A percentile compares a stretch with the other conserved stretches of the same genome.
Conservation (phyloP, 441 rosid species). For the Erodium moschatum region DNA sequence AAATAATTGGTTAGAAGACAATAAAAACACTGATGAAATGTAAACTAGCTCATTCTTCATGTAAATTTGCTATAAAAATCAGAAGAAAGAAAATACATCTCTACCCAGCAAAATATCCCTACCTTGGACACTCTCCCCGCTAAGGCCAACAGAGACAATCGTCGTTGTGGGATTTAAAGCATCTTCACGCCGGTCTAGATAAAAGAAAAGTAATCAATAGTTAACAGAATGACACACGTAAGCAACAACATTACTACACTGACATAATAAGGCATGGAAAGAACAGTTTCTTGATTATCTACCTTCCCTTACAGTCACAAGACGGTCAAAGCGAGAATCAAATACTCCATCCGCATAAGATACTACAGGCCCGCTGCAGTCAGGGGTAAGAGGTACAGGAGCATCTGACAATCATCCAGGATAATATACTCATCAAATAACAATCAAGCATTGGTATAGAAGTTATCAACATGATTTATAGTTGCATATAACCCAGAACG, state of each 20-base stretch:
- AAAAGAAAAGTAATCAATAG: slow-evolving; percentile 9
- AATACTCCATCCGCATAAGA: slow-evolving; percentile 83
- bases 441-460: background rate
- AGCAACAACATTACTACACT: background rate
- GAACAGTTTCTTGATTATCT: slow-evolving; percentile 7
- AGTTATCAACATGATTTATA: background rate
- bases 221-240: background rate
- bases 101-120: background rate
- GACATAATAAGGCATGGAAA: background rate
- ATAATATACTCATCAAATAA: slow-evolving; percentile 11
- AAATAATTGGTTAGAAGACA: background rate
- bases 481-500: background rate
- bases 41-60: background rate
- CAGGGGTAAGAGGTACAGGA: slow-evolving; percentile 64
- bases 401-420: slow-evolving; percentile 29
- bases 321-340: slow-evolving; percentile 55
- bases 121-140: slow-evolving; percentile 49
- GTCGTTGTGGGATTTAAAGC: slow-evolving; percentile 52
- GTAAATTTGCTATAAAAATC: background rate
- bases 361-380: slow-evolving; percentile 56
- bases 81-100: background rate
- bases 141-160: slow-evolving; percentile 42
- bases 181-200: slow-evolving; percentile 54
- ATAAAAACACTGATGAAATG: slow-evolving; percentile 6
- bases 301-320: slow-evolving; percentile 80